Base-by-base conservation (phyloP, 257 asterid species). In the Solanum dulcamara region DNA sequence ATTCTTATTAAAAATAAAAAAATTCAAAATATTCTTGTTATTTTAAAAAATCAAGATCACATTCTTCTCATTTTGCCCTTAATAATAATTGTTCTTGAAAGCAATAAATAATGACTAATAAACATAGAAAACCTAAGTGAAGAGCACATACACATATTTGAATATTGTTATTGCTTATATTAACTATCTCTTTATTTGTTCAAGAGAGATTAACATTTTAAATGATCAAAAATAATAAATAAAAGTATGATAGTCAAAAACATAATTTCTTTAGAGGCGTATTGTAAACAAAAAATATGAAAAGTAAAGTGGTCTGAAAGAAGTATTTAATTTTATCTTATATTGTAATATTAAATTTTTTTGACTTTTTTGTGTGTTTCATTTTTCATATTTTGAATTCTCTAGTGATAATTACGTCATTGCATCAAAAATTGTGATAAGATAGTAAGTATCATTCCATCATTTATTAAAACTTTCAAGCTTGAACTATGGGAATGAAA, bases 351-450 rank as follows among this genome's bases (percentile, higher is more conserved):
- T 6, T 30, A 18, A 30, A 64, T 30, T 0, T 1, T 2, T 1
- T 64, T 64, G 22, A 0, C 22, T 14, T 11, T 10, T 60, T 60
- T 10, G 9, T 60, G 1, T 3, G 1, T 60, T 11, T 60, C 24
- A 8, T 9, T 64, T 4, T 28, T 64, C 11, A 64, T 64, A 28
- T 28, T 28, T 28, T 15, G 33, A 14, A 1, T 15, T 0, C 0
- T 4, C 0, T 30, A 0, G 8, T 28, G 13, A 64, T 64, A 0
- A 30, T 14, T 28, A 0, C 1, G 1, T 0, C n/a, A 33, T 4
- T 28, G 7, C 5, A 9, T 18, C 0, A 15, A 68, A 68, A 11
- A 9, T 18, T 33, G 2, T 11, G 0, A 9, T 68, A 35, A 4
- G 0, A 33, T 2, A 0, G 2, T 17, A 32, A 32, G 2, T 15